Evolutionary conservation across 495 filamentous ascomycete species (phyloP).

Genomic region (Talaromyces ruber): DNA sequence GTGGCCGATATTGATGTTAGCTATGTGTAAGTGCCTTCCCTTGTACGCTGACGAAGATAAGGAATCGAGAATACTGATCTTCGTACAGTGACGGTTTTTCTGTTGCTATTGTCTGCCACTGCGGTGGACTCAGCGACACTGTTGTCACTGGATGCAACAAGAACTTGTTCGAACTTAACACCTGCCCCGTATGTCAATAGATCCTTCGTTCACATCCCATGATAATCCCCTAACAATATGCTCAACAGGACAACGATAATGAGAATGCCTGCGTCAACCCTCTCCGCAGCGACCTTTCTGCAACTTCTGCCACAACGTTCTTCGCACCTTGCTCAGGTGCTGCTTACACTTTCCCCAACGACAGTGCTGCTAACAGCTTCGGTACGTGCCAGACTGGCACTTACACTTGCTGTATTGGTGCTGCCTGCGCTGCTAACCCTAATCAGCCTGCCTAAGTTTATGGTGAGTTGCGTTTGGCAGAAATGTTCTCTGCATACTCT

Average conservation of each 20-base stretch:
- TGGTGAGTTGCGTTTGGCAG: conserved; percentile 15
- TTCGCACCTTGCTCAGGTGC: conserved; percentile 17
- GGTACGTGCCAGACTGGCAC: conserved; percentile 6
- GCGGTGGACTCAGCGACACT: conserved; percentile 3
- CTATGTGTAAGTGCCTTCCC: neutral
- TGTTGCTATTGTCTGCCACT: conserved; percentile 17
- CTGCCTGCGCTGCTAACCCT: conserved; percentile 10
- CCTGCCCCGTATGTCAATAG: conserved; percentile 6
- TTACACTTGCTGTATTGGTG: conserved; percentile 19
- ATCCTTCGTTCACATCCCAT: neutral
- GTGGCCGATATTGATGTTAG: conserved; percentile 1
- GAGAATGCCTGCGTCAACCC: conserved; percentile 14
- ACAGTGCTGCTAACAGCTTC: conserved; percentile 13
- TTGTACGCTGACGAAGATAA: neutral
- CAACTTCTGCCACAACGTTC: conserved; percentile 12
- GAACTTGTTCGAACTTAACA: conserved; percentile 12
- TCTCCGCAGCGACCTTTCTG: conserved; percentile 1
- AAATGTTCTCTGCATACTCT: neutral
- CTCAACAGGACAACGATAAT: neutral
- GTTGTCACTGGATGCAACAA: conserved; percentile 19
- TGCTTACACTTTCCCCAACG: conserved; percentile 20
- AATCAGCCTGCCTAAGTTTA: conserved; percentile 13
- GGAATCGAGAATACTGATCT: neutral
- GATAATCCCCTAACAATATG: neutral
- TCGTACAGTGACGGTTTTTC: conserved; percentile 15